These are phyloP conservation scores for Entophlyctis luteolus DNA, from an alignment of 192 early-diverging fungal species.

Conservation along the genomic window DNA sequence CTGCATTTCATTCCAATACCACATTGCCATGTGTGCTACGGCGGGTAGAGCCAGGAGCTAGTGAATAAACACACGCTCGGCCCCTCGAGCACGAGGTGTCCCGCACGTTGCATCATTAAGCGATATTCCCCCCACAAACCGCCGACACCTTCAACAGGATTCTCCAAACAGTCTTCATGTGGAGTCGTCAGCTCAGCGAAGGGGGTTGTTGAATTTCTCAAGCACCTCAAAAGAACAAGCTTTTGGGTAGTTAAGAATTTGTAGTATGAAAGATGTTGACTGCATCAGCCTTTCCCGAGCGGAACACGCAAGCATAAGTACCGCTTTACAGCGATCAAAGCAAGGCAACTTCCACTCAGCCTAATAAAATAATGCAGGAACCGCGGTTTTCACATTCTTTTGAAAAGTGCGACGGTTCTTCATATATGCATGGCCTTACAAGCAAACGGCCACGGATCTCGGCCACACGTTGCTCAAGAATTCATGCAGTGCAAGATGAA, in stretches of 20 bases:
- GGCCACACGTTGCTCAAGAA: conserved; percentile 10
- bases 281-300: too few relatives aligned
- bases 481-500: conserved; percentile 14
- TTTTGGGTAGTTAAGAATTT: not conserved
- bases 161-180: not conserved
- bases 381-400: too few relatives aligned
- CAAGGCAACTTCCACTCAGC: too few relatives aligned
- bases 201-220: not conserved
- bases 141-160: conserved; percentile 11
- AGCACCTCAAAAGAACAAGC: not conserved
- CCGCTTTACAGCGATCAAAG: too few relatives aligned
- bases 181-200: conserved; percentile 16
- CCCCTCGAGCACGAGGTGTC: not conserved
- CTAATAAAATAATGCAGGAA: too few relatives aligned
- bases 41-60: too few relatives aligned
- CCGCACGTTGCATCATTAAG: too few relatives aligned
- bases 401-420: too few relatives aligned
- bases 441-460: conserved; percentile 1
- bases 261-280: not conserved
- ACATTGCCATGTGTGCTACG: too few relatives aligned
- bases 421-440: conserved; percentile 25
- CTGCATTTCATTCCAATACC: too few relatives aligned
- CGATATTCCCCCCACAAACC: conserved; percentile 17
- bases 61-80: not conserved
- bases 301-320: too few relatives aligned